Base-by-base conservation (phyloP, 108 stramenopile species). In the Nitzschia inconspicua region DNA sequence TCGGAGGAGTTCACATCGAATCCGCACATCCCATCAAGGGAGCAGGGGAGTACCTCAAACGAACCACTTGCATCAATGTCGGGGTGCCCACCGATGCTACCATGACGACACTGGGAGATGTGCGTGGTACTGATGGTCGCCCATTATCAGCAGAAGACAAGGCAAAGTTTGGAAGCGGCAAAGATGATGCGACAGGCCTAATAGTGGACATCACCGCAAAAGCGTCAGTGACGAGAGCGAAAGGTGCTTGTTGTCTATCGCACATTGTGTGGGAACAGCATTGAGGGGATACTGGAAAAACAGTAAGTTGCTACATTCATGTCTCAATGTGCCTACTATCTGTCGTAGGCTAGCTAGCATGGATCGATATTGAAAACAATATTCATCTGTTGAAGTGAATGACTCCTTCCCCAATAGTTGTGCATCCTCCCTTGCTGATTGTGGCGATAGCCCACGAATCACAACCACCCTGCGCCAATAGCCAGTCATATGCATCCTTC, bases 181-280 rank as follows among this genome's bases (percentile, higher is more conserved):
- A 72, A 2, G 42, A 37, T 46, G 42, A 66, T 25, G 18, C 34
- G n/a, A 26, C 73, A 27, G 77, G 80, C 10, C 14, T 81, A 27
- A 26, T 70, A 5, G 75, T 81, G 25, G 68, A 72, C 42, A 44
- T 75, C 2, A 70, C 67, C 2, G 64, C 74, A 26, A 68, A 66
- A 13, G 14, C 51, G 23, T 63, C 18, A 10, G 90, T 92, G 5
- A 69, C 80, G 4, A 56, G 86, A 32, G 60, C 64, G 37, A 69
- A 74, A 58, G 90, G 90, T 7, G 90, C 90, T 35, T 92, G 90
- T 55, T 92, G 86, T 25, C 64, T 92, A 47, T 92, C 90, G 32
- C 90, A 92, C 69, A 72, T 92, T 40, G 82, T 88, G 25, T 92
- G 90, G 90, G 84, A 92, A 67, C 78, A 82, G 42, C 69, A 73